A percentile compares a stretch with the other conserved stretches of the same genome.
These are phyloP conservation scores for Melastoma malabathricum DNA, from an alignment of 345 rosid species.

Conservation along the genomic window DNA sequence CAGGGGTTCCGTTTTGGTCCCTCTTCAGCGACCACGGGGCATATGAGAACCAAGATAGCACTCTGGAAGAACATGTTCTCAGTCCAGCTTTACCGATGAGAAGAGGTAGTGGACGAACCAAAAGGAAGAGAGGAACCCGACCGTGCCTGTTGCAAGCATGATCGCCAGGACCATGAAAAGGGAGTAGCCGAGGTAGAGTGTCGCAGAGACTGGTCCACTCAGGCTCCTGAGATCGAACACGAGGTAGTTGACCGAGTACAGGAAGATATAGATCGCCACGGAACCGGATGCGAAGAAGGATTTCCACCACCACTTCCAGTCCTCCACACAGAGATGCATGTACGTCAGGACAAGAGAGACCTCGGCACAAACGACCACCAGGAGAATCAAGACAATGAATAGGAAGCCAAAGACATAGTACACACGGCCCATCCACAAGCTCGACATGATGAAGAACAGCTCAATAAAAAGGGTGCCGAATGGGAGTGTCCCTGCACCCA, in stretches of 20 bases:
- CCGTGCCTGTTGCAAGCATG: conserved; percentile 14
- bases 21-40: background rate
- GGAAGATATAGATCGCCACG: conserved; percentile 15
- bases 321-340: conserved; percentile 20
- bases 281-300: conserved; percentile 20
- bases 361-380: conserved; percentile 16
- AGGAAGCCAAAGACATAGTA: conserved; percentile 20
- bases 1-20: background rate
- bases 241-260: conserved; percentile 16
- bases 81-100: conserved; percentile 20
- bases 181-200: conserved; percentile 17
- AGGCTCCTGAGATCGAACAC: conserved; percentile 18
- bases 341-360: conserved; percentile 18
- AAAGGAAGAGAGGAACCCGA: conserved; percentile 20
- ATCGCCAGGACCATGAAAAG: conserved; percentile 17
- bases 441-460: conserved; percentile 20
- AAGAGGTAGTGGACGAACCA: conserved; percentile 19
- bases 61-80: background rate
- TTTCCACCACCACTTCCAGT: conserved; percentile 24
- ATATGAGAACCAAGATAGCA: too few species aligned
- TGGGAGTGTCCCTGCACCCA: conserved; percentile 17
- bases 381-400: conserved; percentile 13
- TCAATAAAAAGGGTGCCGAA: conserved; percentile 18
- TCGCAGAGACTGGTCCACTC: conserved; percentile 15
- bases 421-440: conserved; percentile 20